phyloP scores from a whole-genome alignment of 805 yeast species.

The Geotrichum ghanense region DNA sequence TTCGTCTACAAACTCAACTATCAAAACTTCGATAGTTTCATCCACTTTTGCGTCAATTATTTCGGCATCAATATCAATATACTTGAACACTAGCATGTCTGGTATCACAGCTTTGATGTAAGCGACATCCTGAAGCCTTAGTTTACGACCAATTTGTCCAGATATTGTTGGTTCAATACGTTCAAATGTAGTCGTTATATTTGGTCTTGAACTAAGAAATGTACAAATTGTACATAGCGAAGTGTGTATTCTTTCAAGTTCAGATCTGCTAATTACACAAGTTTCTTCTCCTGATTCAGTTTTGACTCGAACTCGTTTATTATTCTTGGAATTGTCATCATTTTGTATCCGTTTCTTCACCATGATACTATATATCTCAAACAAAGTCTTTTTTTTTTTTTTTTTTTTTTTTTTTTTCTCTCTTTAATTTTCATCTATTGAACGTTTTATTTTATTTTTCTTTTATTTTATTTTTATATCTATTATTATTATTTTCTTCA shows the following conservation, averaged over 20 bases:
- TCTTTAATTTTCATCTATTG: too few species aligned
- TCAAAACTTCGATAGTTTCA: slow-evolving; percentile 35
- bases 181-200: slow-evolving; percentile 46
- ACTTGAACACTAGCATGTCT: slow-evolving; percentile 55
- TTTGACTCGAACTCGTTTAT: too few species aligned
- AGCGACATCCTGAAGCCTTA: slow-evolving; percentile 44
- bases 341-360: too few species aligned
- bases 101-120: slow-evolving; percentile 53
- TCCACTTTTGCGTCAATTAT: slow-evolving; percentile 41
- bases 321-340: too few species aligned
- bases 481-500: too few species aligned
- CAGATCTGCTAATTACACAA: neutral
- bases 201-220: slow-evolving; percentile 49
- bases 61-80: slow-evolving; percentile 65
- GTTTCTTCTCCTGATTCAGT: too few species aligned
- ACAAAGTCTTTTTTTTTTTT: too few species aligned
- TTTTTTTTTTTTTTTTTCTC: too few species aligned
- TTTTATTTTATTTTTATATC: too few species aligned
- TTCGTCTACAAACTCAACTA: slow-evolving; percentile 68
- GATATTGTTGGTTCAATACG: slow-evolving; percentile 42
- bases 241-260: neutral
- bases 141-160: slow-evolving; percentile 32
- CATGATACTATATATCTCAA: too few species aligned
- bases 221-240: slow-evolving; percentile 41
- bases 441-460: too few species aligned